Evolutionary conservation across 106 monocot genomes (phyloP).

Genomic region (Amphibolis antarctica): DNA sequence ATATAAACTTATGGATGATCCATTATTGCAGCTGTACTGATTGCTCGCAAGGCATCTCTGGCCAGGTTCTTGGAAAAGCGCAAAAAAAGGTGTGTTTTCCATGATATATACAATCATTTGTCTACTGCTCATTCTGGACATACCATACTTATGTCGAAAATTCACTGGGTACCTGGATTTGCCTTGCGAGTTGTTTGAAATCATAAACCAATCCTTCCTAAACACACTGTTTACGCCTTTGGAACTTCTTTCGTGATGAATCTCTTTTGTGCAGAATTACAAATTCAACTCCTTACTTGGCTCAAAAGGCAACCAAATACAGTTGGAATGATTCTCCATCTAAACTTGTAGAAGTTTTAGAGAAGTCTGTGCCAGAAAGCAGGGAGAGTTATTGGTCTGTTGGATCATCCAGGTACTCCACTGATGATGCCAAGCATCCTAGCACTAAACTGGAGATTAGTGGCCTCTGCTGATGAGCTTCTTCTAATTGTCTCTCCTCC

Average conservation of each 20-base stretch:
- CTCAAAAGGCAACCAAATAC: not conserved
- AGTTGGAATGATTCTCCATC: not conserved
- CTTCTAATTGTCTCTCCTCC: not conserved
- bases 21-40: slow-evolving; percentile 61
- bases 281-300: slow-evolving; percentile 1
- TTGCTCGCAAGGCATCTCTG: slow-evolving; percentile 75
- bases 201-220: not conserved
- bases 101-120: not conserved
- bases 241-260: not conserved
- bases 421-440: not conserved
- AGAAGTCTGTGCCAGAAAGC: not conserved
- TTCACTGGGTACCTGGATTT: too few relatives aligned
- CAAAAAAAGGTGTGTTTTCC: slow-evolving; percentile 53
- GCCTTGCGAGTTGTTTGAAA: too few relatives aligned
- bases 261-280: not conserved
- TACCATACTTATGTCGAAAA: too few relatives aligned
- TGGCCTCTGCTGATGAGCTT: not conserved
- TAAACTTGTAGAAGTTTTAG: not conserved
- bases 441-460: slow-evolving; percentile 9
- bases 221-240: not conserved
- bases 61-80: slow-evolving; percentile 88
- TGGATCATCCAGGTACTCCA: not conserved
- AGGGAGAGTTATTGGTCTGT: not conserved
- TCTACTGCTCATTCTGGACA: not conserved
- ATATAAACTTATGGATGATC: not conserved